A percentile compares a stretch with the other conserved stretches of the same genome.
phyloP scores from a whole-genome alignment of 495 filamentous ascomycete species.

The Cenococcum geophilum region DNA sequence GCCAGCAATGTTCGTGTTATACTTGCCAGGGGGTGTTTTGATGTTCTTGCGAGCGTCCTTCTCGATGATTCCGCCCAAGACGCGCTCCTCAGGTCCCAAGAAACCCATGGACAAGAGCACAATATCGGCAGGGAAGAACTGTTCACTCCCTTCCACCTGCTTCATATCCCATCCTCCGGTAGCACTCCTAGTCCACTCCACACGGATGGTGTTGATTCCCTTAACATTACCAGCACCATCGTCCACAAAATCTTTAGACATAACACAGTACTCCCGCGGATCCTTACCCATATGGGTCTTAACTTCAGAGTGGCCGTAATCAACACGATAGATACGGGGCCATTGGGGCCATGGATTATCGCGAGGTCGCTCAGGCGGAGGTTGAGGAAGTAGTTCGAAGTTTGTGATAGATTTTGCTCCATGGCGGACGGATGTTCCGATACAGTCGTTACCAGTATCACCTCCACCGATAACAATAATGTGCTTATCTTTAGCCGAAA shows the following conservation, averaged over 20 bases:
- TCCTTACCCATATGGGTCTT: slow-evolving; percentile 97
- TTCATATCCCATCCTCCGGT: slow-evolving; percentile 99
- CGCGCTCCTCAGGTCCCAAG: slow-evolving; percentile 87
- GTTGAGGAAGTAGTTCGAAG: slow-evolving; percentile 95
- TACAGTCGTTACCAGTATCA: slow-evolving; percentile 99
- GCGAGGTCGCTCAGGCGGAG: slow-evolving; percentile 84
- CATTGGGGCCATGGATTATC: slow-evolving; percentile 99
- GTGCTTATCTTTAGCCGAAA: slow-evolving; percentile 94
- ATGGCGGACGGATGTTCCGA: slow-evolving; percentile 96
- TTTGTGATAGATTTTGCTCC: slow-evolving; percentile 95
- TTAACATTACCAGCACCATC: slow-evolving; percentile 84
- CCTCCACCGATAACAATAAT: slow-evolving; percentile 98
- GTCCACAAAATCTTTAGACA: slow-evolving; percentile 96
- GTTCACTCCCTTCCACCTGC: slow-evolving; percentile 86
- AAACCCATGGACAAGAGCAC: slow-evolving; percentile 98
- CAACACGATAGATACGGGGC: slow-evolving; percentile 96
- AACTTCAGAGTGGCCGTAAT: slow-evolving; percentile 96
- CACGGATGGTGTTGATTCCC: slow-evolving; percentile 95
- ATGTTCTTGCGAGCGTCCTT: slow-evolving; percentile 94
- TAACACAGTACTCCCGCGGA: slow-evolving; percentile 96
- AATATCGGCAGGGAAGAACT: slow-evolving; percentile 96
- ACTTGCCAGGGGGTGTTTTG: slow-evolving; percentile 88
- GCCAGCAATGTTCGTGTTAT: slow-evolving; percentile 79
- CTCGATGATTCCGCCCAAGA: slow-evolving; percentile 81
- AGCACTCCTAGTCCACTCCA: slow-evolving; percentile 91